Conservation (phyloP, 1,284 basidiomycete species). For the Ustilago shanxiensis region DNA sequence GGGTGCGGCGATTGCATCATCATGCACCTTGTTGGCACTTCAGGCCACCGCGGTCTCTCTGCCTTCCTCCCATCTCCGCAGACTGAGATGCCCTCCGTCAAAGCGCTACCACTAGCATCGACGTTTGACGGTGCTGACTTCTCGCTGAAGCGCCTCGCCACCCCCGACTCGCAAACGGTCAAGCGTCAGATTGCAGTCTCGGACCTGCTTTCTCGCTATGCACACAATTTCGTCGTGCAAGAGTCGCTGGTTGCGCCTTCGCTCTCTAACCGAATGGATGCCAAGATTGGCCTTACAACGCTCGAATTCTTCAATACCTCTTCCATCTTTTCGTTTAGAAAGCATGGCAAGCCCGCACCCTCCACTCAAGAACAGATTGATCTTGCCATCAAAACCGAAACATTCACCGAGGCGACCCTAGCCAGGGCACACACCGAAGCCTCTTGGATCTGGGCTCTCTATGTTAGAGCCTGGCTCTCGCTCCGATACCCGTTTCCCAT, state of each 20-base stretch:
- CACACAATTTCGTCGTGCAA: conserved; percentile 19
- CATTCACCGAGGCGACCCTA: background rate
- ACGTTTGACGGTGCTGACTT: conserved; percentile 10
- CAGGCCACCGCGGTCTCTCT: conserved; percentile 21
- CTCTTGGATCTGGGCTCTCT: conserved; percentile 17
- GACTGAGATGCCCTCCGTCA: background rate
- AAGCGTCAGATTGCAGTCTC: conserved; percentile 17
- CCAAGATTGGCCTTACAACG: conserved; percentile 1
- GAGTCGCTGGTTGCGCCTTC: conserved; percentile 3
- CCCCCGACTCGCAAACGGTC: background rate
- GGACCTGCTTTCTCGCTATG: conserved; percentile 19
- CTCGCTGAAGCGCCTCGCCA: background rate
- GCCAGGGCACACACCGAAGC: background rate
- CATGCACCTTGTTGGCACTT: conserved; percentile 16
- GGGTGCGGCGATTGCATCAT: conserved; percentile 30
- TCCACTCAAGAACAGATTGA: background rate
- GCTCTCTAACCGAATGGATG: conserved; percentile 11
- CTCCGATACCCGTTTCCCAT: conserved; percentile 19
- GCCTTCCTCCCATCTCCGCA: conserved; percentile 21
- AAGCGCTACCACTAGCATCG: conserved; percentile 10
- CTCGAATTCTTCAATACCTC: conserved; percentile 22
- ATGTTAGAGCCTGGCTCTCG: conserved; percentile 32
- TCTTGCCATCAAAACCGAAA: no score
- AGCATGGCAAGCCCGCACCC: background rate
- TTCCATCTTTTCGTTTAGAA: conserved; percentile 23